These are phyloP conservation scores for Termitomyces sp. DNA, from an alignment of 768 basidiomycete species.

Conservation along the genomic window DNA sequence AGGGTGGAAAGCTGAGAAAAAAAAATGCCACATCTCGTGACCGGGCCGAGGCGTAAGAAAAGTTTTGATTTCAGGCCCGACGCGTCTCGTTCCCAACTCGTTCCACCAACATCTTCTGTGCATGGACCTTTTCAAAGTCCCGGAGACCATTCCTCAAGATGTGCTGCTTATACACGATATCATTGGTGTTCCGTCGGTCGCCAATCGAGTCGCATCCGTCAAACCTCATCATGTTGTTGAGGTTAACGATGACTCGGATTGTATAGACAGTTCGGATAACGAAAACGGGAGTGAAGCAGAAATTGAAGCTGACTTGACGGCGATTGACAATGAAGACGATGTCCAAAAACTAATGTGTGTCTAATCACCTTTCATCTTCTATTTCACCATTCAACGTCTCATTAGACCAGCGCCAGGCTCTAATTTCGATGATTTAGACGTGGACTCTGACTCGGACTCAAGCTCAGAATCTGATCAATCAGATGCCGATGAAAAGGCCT, in stretches of 20 bases:
- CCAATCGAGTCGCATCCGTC: not conserved
- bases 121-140: constrained; percentile 55
- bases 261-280: constrained; percentile 51
- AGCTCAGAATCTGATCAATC: constrained; percentile 28
- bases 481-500: constrained; percentile 13
- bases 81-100: too few relatives aligned
- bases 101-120: not conserved
- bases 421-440: constrained; percentile 8
- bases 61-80: constrained; percentile 9
- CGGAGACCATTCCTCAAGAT: constrained; percentile 66
- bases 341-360: constrained; percentile 24
- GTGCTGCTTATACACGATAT: constrained; percentile 69
- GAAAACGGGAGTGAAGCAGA: constrained; percentile 67
- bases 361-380: constrained; percentile 5
- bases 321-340: constrained; percentile 31
- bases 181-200: constrained; percentile 33
- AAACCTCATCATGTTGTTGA: not conserved
- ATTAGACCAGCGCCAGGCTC: constrained; percentile 9
- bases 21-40: constrained; percentile 13
- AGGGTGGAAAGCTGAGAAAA: constrained; percentile 17
- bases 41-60: constrained; percentile 4
- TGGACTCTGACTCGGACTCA: constrained; percentile 31
- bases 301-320: constrained; percentile 60
- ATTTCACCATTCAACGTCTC: constrained; percentile 6
- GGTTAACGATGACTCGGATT: constrained; percentile 35